Percentiles rank a stretch among this genome's conserved stretches.
Evolutionary conservation across 2,329 filamentous ascomycete species (phyloP).

Genomic region (Didymosphaeria variabile): DNA sequence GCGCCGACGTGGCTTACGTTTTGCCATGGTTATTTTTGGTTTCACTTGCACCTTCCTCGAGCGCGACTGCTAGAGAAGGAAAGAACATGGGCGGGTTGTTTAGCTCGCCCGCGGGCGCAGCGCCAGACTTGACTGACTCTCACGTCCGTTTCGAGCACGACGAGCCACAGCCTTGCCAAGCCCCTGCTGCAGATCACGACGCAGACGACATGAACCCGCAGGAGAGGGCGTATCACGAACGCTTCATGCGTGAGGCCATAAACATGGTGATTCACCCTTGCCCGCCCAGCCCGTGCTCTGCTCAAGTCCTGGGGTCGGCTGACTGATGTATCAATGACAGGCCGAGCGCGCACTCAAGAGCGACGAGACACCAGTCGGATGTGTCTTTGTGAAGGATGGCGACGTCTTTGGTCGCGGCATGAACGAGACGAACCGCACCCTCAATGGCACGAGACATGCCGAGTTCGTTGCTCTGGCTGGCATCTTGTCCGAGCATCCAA

Average conservation of each 20-base stretch:
- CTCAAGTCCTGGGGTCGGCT: conserved; percentile 20
- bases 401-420: conserved; percentile 87
- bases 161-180: conserved; percentile 37
- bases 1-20: conserved; percentile 22
- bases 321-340: conserved; percentile 56
- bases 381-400: conserved; percentile 84
- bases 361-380: conserved; percentile 96
- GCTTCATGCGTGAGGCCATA: conserved; percentile 86
- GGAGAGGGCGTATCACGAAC: conserved; percentile 60
- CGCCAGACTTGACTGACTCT: background rate
- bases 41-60: conserved; percentile 15
- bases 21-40: conserved; percentile 24
- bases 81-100: background rate
- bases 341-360: conserved; percentile 81
- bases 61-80: conserved; percentile 4
- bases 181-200: conserved; percentile 33
- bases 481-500: conserved; percentile 70
- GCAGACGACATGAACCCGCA: conserved; percentile 43
- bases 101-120: conserved; percentile 12
- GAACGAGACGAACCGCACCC: conserved; percentile 81
- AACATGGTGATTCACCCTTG: conserved; percentile 71
- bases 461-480: conserved; percentile 87
- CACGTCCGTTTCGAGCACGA: conserved; percentile 5
- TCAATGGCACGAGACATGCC: conserved; percentile 84
- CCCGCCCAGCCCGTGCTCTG: conserved; percentile 2